Evolutionary conservation across 148 eudicot species (phyloP).

Genomic region (Limonium bicolor): DNA sequence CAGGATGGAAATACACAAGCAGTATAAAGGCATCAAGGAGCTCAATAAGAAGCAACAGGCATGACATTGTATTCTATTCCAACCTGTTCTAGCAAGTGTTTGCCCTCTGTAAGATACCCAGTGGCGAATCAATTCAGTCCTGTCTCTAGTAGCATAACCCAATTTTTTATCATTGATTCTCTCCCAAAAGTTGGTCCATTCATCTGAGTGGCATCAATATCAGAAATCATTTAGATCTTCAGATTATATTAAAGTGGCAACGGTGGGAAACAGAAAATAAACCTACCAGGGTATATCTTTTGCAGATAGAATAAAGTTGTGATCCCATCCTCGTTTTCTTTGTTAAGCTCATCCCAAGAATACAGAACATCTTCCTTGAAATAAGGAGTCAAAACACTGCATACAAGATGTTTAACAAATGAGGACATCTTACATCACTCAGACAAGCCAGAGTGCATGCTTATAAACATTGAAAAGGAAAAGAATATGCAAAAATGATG

Average conservation of each 20-base stretch:
- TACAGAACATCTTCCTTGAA: constrained; percentile 93
- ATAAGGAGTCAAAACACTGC: constrained; percentile 92
- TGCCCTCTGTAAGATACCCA: constrained; percentile 99
- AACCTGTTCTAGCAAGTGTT: constrained; percentile 98
- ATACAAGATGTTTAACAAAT: constrained; percentile 3
- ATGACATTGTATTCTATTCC: too few species aligned
- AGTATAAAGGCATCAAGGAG: not conserved
- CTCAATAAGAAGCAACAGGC: too few species aligned
- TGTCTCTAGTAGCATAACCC: constrained; percentile 33
- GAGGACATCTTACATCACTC: not conserved
- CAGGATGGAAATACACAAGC: not conserved
- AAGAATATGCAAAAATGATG: not conserved
- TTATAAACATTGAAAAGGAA: not conserved
- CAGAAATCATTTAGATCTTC: not conserved
- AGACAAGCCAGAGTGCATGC: too few species aligned
- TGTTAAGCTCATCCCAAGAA: constrained; percentile 66
- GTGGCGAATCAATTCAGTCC: constrained; percentile 46
- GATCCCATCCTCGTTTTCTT: constrained; percentile 95
- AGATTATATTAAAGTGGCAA: constrained; percentile 1
- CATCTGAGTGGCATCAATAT: constrained; percentile 37
- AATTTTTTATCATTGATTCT: constrained; percentile 47
- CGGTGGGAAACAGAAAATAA: constrained; percentile 3
- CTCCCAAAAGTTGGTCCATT: constrained; percentile 65
- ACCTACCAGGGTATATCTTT: constrained; percentile 92
- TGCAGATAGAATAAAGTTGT: constrained; percentile 81